Base-by-base conservation (phyloP, 768 basidiomycete species). In the Leccinum aurantiacum region DNA sequence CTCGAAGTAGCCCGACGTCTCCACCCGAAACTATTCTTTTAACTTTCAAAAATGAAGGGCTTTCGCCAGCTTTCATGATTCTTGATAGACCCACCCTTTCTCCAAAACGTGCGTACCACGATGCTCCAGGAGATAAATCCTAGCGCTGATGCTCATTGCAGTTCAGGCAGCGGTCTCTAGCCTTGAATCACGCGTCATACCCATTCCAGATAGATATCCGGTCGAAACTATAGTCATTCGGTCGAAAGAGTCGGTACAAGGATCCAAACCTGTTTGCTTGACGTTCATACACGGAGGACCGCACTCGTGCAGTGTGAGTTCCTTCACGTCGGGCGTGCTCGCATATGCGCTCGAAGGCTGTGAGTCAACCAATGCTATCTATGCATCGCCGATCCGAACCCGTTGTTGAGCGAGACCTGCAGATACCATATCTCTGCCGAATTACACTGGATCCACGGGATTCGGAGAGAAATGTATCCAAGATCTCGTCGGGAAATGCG, bases 391-490 rank as follows among this genome's bases (percentile, higher is more conserved):
- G 4, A n/a, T 41, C 14, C 17, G 17, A 17, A n/a, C 50, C 15
- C 5, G 11, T 25, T 14, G 24, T 31, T 59, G 38, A 53, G 65
- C 6, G 1, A 11, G 4, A 19, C 8, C 53, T 44, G 6, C 14
- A 85, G 89, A 86, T 64, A 85, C 83, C 0, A 58, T 89, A 6
- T 84, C 84, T 1, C 60, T 81, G 13, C 83, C 84, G 0, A 89
- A 89, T 69, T 90, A 90, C 67, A 85, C 83, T 0, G 89, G 89
- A 0, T 86, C 86, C 1, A 71, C 80, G 33, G 89, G 89, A 3
- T 89, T 78, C 58, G 89, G 89, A 0, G 83, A 90, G 61, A 75
- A 70, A n/a, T 79, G 78, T n/a, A 75, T 89, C 35, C 79, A 78
- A 53, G 74, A 73, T 3, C 72, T 91, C 13, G 60, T 85, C 0